Conservation (phyloP, 2,329 filamentous ascomycete genomes). For the Aspergillus texensis region DNA sequence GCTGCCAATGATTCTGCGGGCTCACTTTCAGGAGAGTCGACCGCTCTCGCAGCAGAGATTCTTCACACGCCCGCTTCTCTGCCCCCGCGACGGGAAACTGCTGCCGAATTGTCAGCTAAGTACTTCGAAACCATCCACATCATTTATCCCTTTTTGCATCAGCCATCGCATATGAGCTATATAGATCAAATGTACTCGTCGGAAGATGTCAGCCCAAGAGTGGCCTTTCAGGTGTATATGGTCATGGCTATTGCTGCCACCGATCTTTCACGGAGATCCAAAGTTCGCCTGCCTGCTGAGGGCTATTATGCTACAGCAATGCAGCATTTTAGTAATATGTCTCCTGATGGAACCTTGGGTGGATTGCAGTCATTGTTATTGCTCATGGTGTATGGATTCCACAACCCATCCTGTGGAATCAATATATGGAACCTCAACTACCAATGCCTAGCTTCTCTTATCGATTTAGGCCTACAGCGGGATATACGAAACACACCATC, state of each 20-base stretch:
- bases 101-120: constrained; percentile 46
- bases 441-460: constrained; percentile 54
- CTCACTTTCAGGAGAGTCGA: constrained; percentile 12
- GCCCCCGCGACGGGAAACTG: constrained; percentile 38
- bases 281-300: constrained; percentile 51
- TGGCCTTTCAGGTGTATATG: constrained; percentile 56
- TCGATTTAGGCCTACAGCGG: constrained; percentile 57
- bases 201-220: constrained; percentile 31
- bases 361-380: constrained; percentile 53
- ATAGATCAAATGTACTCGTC: constrained; percentile 40
- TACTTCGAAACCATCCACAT: constrained; percentile 55
- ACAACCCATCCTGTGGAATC: constrained; percentile 52
- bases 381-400: constrained; percentile 52
- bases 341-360: constrained; percentile 52
- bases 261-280: constrained; percentile 48
- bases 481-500: constrained; percentile 46
- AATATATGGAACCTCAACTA: constrained; percentile 61
- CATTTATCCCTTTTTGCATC: constrained; percentile 55
- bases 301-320: constrained; percentile 55
- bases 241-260: constrained; percentile 55
- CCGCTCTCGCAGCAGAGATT: constrained; percentile 28
- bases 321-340: constrained; percentile 50
- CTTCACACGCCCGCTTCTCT: constrained; percentile 33
- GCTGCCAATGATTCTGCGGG: constrained; percentile 1
- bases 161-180: constrained; percentile 42